These are phyloP conservation scores for Pugionium dolabratum DNA, from an alignment of 345 rosid species.

Conservation along the genomic window DNA sequence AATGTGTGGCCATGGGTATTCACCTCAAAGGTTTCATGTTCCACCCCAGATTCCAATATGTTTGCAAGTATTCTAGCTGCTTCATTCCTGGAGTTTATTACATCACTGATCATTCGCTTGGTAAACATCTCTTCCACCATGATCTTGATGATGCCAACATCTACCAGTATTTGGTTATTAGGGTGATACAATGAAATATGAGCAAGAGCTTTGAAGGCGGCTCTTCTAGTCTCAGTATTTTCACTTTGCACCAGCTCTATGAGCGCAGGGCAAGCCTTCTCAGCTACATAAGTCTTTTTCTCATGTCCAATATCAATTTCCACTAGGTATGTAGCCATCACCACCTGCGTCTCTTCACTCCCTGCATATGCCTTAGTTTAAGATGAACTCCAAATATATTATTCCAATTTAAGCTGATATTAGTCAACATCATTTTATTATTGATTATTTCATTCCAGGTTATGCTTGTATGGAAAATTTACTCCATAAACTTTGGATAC, in stretches of 20 bases:
- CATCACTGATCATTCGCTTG: constrained; percentile 53
- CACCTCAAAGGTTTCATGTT: constrained; percentile 55
- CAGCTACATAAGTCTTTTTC: constrained; percentile 59
- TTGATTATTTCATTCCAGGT: constrained; percentile 13
- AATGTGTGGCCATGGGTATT: constrained; percentile 63
- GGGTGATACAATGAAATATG: constrained; percentile 68
- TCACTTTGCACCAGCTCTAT: constrained; percentile 62
- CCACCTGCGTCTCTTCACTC: constrained; percentile 60
- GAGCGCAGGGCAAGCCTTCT: constrained; percentile 66
- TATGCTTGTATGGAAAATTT: background rate
- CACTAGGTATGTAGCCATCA: constrained; percentile 72
- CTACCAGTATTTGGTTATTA: constrained; percentile 55
- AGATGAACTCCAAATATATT: constrained; percentile 25
- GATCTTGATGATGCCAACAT: constrained; percentile 57
- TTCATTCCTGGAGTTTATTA: constrained; percentile 63
- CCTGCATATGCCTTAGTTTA: constrained; percentile 46
- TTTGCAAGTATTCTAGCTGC: constrained; percentile 79
- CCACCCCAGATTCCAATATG: constrained; percentile 68
- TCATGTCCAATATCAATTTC: constrained; percentile 67
- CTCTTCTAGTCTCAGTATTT: constrained; percentile 50
- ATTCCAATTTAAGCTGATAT: background rate
- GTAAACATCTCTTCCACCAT: constrained; percentile 77
- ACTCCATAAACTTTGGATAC: constrained; percentile 13
- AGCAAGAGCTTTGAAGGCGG: constrained; percentile 72
- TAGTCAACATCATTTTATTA: constrained; percentile 9